These are phyloP conservation scores for Jacaranda mimosifolia DNA, from an alignment of 257 asterid genomes.

Conservation along the genomic window DNA sequence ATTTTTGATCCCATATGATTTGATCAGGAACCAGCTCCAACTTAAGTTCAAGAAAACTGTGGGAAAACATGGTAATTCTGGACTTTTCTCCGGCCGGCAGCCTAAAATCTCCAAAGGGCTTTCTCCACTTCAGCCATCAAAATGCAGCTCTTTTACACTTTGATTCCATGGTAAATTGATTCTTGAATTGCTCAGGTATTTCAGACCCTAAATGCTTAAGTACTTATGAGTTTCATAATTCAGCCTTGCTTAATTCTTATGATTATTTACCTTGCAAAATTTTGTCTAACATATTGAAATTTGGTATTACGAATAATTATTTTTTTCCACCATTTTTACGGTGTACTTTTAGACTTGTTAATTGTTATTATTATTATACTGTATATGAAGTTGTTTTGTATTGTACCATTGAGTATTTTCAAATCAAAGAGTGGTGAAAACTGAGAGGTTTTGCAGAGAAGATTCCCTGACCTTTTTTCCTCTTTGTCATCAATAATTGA, in stretches of 20 bases:
- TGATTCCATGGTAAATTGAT: not conserved
- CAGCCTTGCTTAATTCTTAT: too few relatives aligned
- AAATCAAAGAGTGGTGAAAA: conserved; percentile 39
- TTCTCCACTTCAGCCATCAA: not conserved
- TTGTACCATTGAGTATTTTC: not conserved
- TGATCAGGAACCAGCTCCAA: not conserved
- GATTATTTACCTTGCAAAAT: too few relatives aligned
- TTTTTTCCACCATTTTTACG: not conserved
- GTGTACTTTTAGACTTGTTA: not conserved
- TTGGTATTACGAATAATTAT: too few relatives aligned
- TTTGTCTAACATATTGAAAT: too few relatives aligned
- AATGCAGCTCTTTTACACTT: not conserved
- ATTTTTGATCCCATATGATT: conserved; percentile 11
- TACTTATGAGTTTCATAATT: too few relatives aligned
- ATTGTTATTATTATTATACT: not conserved
- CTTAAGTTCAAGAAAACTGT: conserved; percentile 56
- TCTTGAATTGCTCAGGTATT: not conserved
- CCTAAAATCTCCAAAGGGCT: not conserved
- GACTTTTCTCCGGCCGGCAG: conserved; percentile 1
- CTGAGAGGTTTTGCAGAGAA: conserved; percentile 38
- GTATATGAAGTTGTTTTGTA: not conserved
- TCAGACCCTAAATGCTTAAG: too few relatives aligned
- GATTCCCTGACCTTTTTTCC: conserved; percentile 43
- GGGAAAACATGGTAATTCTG: conserved; percentile 52
- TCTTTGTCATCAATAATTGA: conserved; percentile 45